phyloP scores from a whole-genome alignment of 208 protist species.

The Trypanosoma cruzi region DNA sequence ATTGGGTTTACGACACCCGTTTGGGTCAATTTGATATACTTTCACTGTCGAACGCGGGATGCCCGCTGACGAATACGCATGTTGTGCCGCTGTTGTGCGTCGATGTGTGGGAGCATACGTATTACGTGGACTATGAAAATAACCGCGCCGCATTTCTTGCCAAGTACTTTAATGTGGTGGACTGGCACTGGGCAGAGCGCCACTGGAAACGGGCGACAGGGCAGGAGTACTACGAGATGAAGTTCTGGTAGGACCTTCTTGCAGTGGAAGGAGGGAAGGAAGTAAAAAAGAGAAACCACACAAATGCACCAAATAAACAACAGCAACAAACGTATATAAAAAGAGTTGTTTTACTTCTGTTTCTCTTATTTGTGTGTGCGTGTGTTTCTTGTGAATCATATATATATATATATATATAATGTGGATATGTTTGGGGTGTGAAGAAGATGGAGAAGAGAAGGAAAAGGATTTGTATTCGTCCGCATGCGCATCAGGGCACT shows the following conservation, averaged over 20 bases:
- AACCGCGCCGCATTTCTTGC: conserved; percentile 85
- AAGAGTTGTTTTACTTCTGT: neutral
- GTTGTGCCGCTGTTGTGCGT: conserved; percentile 82
- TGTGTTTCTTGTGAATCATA: neutral
- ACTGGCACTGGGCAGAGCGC: conserved; percentile 95
- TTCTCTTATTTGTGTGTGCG: neutral
- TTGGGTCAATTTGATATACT: conserved; percentile 79
- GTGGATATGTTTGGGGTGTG: too few species aligned
- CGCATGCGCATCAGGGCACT: neutral
- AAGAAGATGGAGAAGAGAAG: neutral
- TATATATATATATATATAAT: neutral
- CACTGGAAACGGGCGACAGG: conserved; percentile 89
- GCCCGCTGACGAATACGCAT: conserved; percentile 61
- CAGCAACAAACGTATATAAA: neutral
- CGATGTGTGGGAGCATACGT: conserved; percentile 96
- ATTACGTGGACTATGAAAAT: conserved; percentile 96
- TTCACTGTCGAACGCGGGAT: conserved; percentile 80
- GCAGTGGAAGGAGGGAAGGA: neutral
- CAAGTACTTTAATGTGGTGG: conserved; percentile 93
- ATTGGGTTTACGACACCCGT: conserved; percentile 82
- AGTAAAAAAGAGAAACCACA: neutral
- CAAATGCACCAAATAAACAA: neutral
- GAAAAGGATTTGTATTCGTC: neutral
- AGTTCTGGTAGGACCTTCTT: conserved; percentile 51
- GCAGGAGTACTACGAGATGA: conserved; percentile 91